phyloP scores from a whole-genome alignment of 2,329 filamentous ascomycete genomes.

The Colletotrichum siamense region DNA sequence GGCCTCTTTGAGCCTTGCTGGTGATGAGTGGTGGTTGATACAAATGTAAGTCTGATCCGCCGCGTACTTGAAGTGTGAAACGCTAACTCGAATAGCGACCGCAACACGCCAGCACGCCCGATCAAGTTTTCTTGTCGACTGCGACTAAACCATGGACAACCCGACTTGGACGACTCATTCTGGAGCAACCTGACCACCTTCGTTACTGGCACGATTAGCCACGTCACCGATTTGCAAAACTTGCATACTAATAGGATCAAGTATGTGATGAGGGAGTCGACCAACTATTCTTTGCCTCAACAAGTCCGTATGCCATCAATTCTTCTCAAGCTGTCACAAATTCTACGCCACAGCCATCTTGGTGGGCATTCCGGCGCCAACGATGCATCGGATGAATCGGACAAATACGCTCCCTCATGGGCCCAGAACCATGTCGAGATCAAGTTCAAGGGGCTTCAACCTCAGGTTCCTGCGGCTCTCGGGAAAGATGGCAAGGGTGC shows the following conservation, averaged over 20 bases:
- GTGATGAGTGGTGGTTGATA: slow-evolving; percentile 82
- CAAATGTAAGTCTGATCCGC: slow-evolving; percentile 55
- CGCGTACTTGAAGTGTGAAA: no score
- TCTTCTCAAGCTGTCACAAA: slow-evolving; percentile 53
- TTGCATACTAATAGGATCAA: slow-evolving; percentile 51
- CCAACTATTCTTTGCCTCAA: slow-evolving; percentile 44
- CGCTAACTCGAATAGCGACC: slow-evolving; percentile 28
- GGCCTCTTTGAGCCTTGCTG: slow-evolving; percentile 71
- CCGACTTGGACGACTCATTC: slow-evolving; percentile 53
- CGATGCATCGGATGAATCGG: slow-evolving; percentile 25
- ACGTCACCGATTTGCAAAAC: slow-evolving; percentile 53
- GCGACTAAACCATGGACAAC: slow-evolving; percentile 47
- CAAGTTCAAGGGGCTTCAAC: slow-evolving; percentile 55
- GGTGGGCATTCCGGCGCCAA: neutral
- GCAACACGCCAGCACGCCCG: slow-evolving; percentile 27
- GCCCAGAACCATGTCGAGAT: slow-evolving; percentile 65
- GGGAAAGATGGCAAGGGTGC: neutral
- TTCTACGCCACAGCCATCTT: slow-evolving; percentile 23
- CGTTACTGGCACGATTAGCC: slow-evolving; percentile 55
- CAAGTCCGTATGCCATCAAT: slow-evolving; percentile 54
- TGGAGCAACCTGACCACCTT: slow-evolving; percentile 58
- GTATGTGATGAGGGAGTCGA: slow-evolving; percentile 37
- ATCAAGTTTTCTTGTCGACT: slow-evolving; percentile 33
- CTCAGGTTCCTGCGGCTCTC: slow-evolving; percentile 14
- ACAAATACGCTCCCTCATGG: slow-evolving; percentile 47